Percentiles rank a stretch among this genome's conserved stretches.
Evolutionary conservation across 768 basidiomycete genomes (phyloP).

Genomic region (Tulasnella sp.): DNA sequence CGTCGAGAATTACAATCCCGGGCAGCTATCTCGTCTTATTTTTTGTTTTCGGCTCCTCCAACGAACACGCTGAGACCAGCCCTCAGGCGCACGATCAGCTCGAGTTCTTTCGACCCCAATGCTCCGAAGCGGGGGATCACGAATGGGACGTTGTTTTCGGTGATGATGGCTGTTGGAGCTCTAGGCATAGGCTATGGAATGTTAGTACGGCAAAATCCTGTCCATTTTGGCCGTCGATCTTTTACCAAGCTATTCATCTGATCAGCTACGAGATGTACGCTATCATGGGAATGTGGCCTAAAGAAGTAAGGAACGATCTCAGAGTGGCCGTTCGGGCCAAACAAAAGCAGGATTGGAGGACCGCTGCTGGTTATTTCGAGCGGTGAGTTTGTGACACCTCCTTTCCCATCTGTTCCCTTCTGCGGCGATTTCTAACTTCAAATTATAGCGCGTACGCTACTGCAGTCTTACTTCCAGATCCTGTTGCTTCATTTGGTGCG

Average conservation of each 20-base stretch:
- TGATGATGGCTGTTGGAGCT: constrained; percentile 3
- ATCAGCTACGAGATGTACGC: constrained; percentile 17
- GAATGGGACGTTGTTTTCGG: not conserved
- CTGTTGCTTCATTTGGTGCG: not conserved
- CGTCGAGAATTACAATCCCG: not conserved
- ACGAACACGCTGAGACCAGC: not conserved
- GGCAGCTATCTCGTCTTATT: not conserved
- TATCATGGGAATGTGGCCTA: constrained; percentile 11
- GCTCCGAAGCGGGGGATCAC: not conserved
- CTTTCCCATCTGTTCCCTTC: not conserved
- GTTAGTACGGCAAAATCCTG: not conserved
- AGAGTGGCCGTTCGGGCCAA: constrained; percentile 14
- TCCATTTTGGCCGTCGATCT: not conserved
- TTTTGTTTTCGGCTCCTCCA: not conserved
- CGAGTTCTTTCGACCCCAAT: constrained; percentile 3
- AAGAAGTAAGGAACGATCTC: constrained; percentile 14
- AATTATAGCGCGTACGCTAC: constrained; percentile 2
- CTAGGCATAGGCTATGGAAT: constrained; percentile 15
- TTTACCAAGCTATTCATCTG: not conserved
- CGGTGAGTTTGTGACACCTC: not conserved
- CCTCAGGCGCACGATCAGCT: not conserved
- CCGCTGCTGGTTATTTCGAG: not conserved
- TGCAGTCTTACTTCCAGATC: not conserved
- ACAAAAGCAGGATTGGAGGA: constrained; percentile 7
- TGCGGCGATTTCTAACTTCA: not conserved